phyloP scores from a whole-genome alignment of 768 basidiomycete species.

The Rhizopogon vulgaris region DNA sequence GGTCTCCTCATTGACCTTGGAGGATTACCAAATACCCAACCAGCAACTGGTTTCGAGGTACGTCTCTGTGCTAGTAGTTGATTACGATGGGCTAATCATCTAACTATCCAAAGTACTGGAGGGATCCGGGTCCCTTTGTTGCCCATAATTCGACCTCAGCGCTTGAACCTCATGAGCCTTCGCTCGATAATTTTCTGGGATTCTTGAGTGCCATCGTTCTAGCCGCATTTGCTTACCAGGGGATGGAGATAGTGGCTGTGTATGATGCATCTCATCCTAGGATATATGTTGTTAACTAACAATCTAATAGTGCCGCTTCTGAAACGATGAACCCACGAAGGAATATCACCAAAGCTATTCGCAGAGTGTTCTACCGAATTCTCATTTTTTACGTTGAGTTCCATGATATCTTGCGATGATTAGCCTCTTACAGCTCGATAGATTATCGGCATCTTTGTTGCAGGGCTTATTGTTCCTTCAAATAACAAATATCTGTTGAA shows the following conservation, averaged over 20 bases:
- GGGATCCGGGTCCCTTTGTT: constrained; percentile 43
- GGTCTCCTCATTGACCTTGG: constrained; percentile 75
- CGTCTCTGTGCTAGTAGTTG: neutral
- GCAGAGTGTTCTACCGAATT: constrained; percentile 76
- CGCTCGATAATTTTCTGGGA: constrained; percentile 14
- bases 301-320: constrained; percentile 52
- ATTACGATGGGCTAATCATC: neutral
- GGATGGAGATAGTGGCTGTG: constrained; percentile 41
- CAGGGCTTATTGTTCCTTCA: constrained; percentile 73
- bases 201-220: constrained; percentile 46
- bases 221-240: constrained; percentile 52
- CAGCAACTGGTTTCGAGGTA: constrained; percentile 64
- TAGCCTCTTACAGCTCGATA: constrained; percentile 14
- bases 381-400: constrained; percentile 61
- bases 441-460: constrained; percentile 62
- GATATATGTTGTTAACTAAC: neutral
- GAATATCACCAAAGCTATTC: constrained; percentile 70
- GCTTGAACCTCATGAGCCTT: constrained; percentile 1
- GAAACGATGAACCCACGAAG: constrained; percentile 75
- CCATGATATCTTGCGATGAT: neutral
- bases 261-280: constrained; percentile 5
- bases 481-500: constrained; percentile 44
- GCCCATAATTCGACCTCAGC: neutral
- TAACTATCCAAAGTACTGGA: constrained; percentile 33
- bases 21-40: constrained; percentile 31